phyloP scores from a whole-genome alignment of 75 land plant genomes.

The Isoetes taiwanensis region DNA sequence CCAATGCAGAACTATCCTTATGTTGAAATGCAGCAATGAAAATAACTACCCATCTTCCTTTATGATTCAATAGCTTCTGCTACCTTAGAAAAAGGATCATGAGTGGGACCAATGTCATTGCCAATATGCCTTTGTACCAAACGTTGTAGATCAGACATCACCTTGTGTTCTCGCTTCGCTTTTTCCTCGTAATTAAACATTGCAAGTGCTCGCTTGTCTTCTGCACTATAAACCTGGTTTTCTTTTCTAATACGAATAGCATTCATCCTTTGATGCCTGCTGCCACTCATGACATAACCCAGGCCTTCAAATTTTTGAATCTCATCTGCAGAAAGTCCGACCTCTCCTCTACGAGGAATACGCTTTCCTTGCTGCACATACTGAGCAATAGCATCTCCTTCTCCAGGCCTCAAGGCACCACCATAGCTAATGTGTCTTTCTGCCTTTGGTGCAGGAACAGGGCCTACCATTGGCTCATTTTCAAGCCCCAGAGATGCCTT shows the following conservation, averaged over 20 bases:
- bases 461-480: constrained; percentile 71
- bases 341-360: constrained; percentile 98
- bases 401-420: constrained; percentile 96
- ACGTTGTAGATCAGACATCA: constrained; percentile 91
- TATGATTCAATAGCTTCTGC: constrained; percentile 20
- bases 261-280: constrained; percentile 99
- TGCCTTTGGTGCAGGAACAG: constrained; percentile 75
- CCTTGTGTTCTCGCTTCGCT: constrained; percentile 91
- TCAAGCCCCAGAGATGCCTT: constrained; percentile 41
- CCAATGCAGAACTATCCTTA: too few relatives aligned
- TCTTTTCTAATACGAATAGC: constrained; percentile 98
- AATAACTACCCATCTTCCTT: too few relatives aligned
- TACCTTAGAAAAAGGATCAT: constrained; percentile 62
- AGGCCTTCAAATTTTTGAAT: constrained; percentile 82
- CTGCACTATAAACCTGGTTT: constrained; percentile 98
- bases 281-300: constrained; percentile 99
- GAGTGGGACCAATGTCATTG: constrained; percentile 69
- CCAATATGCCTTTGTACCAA: constrained; percentile 89
- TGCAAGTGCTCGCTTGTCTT: constrained; percentile 92
- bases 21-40: too few relatives aligned
- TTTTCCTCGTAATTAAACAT: constrained; percentile 99
- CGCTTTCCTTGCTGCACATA: constrained; percentile 99
- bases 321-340: constrained; percentile 95
- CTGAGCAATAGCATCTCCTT: constrained; percentile 99
- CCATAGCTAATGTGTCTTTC: constrained; percentile 99